Percentiles rank a stretch among this genome's conserved stretches.
These are phyloP conservation scores for Cladophialophora exuberans DNA, from an alignment of 2,329 filamentous ascomycete genomes.

Conservation along the genomic window DNA sequence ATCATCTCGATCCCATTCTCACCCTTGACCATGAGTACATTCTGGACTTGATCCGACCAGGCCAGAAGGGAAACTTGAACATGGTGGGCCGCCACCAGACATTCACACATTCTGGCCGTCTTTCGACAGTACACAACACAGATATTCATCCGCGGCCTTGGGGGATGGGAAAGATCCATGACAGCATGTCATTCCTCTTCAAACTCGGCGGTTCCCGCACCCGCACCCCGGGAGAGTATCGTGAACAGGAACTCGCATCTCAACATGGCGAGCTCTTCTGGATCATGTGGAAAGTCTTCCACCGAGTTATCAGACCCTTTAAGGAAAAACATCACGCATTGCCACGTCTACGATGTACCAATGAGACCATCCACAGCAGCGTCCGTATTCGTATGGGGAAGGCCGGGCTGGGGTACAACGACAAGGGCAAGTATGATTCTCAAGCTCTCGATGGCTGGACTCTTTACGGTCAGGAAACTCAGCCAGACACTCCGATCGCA, in stretches of 20 bases:
- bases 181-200: slow-evolving; percentile 32
- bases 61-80: slow-evolving; percentile 11
- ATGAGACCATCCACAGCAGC: slow-evolving; percentile 60
- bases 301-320: slow-evolving; percentile 4
- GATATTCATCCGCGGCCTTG: slow-evolving; percentile 23
- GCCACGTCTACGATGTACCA: slow-evolving; percentile 51
- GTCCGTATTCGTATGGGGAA: slow-evolving; percentile 59
- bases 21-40: slow-evolving; percentile 33
- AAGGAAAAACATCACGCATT: not conserved
- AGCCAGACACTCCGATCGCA: slow-evolving; percentile 31
- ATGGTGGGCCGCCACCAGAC: slow-evolving; percentile 8
- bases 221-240: slow-evolving; percentile 34
- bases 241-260: slow-evolving; percentile 24
- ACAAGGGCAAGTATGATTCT: slow-evolving; percentile 53
- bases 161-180: slow-evolving; percentile 35
- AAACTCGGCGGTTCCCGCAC: slow-evolving; percentile 28
- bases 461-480: slow-evolving; percentile 20
- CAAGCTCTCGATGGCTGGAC: slow-evolving; percentile 40
- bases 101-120: slow-evolving; percentile 14
- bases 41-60: slow-evolving; percentile 22
- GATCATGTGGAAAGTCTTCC: slow-evolving; percentile 21
- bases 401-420: slow-evolving; percentile 55
- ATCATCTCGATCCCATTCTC: slow-evolving; percentile 40
- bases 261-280: slow-evolving; percentile 29
- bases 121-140: slow-evolving; percentile 20